phyloP scores from a whole-genome alignment of 2,329 filamentous ascomycete species.

The Sordariomycetes sp. region DNA sequence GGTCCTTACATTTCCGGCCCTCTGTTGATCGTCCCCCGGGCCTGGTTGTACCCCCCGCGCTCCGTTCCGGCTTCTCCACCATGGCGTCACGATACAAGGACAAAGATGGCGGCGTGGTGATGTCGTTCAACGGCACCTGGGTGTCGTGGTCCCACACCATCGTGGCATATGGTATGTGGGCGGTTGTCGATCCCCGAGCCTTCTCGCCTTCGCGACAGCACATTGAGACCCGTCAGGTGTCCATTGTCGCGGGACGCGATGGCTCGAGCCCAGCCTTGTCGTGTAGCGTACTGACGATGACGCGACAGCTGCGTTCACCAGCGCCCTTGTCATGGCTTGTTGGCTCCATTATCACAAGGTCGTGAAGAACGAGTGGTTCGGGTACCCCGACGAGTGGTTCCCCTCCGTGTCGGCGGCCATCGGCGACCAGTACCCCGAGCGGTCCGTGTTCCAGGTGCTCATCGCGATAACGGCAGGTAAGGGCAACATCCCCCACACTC shows the following conservation, averaged over 20 bases:
- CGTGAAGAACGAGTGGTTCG: slow-evolving; percentile 91
- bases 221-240: neutral
- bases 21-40: neutral
- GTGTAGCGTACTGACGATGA: neutral
- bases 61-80: slow-evolving; percentile 1
- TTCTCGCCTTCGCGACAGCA: neutral
- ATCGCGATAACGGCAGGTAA: slow-evolving; percentile 88
- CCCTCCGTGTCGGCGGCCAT: slow-evolving; percentile 94
- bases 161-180: slow-evolving; percentile 62
- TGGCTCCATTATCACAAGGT: slow-evolving; percentile 91
- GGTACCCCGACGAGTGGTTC: slow-evolving; percentile 92
- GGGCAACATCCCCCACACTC: slow-evolving; percentile 8
- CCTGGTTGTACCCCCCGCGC: neutral
- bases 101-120: slow-evolving; percentile 45
- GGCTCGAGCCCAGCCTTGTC: neutral
- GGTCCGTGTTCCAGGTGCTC: slow-evolving; percentile 93
- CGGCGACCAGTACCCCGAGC: slow-evolving; percentile 91
- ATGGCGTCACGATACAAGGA: slow-evolving; percentile 47
- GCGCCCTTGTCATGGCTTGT: slow-evolving; percentile 69
- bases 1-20: neutral
- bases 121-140: slow-evolving; percentile 73
- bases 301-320: slow-evolving; percentile 64
- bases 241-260: neutral
- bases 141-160: slow-evolving; percentile 78
- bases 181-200: neutral